A percentile compares a stretch with the other conserved stretches of the same genome.
Evolutionary conservation across 768 basidiomycete genomes (phyloP).

Genomic region (Leccinum incarnatum): DNA sequence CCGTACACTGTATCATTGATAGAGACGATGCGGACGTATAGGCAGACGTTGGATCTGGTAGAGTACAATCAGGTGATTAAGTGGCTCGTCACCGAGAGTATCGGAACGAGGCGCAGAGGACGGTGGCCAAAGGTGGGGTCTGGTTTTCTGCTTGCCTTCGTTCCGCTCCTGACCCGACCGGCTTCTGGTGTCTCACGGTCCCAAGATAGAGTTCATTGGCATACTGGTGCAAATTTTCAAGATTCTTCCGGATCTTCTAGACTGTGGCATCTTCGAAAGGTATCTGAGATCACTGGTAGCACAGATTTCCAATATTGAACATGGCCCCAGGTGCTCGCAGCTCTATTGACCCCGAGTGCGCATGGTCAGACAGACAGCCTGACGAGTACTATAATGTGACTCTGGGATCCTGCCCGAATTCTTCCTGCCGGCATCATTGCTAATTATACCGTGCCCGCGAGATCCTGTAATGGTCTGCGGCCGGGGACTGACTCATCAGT

Average conservation of each 20-base stretch:
- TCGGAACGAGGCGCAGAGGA: no score
- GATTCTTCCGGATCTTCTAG: not conserved
- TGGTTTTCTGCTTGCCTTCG: no score
- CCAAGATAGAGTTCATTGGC: not conserved
- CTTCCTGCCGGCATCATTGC: not conserved
- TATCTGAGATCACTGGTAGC: not conserved
- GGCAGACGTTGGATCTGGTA: no score
- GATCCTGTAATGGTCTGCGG: not conserved
- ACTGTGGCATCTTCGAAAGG: not conserved
- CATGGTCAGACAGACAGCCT: not conserved
- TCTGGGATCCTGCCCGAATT: not conserved
- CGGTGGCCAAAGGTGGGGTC: no score
- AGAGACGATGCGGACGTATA: no score
- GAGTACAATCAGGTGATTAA: no score
- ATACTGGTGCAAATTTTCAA: not conserved
- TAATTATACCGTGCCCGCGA: not conserved
- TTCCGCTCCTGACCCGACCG: no score
- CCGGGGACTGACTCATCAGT: not conserved
- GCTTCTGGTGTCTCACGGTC: not conserved
- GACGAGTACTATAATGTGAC: not conserved
- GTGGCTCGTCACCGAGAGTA: no score
- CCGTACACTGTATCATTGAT: no score
- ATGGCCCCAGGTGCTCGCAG: not conserved
- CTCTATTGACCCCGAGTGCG: not conserved
- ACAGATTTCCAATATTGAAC: not conserved